These are phyloP conservation scores for Fusarium piperis DNA, from an alignment of 2,329 filamentous ascomycete species.

Conservation along the genomic window DNA sequence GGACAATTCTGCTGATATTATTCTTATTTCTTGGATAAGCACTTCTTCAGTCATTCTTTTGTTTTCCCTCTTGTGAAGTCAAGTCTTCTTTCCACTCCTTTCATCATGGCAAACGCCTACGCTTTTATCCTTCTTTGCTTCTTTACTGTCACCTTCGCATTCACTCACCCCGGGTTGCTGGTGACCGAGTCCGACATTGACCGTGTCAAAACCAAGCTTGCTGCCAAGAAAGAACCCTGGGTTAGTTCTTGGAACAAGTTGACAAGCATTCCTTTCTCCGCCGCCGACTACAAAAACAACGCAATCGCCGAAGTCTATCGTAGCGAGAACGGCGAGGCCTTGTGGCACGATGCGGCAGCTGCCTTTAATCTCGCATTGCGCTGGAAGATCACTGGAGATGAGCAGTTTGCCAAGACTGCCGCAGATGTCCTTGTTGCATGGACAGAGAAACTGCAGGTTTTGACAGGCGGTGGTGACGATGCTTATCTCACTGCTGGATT, in stretches of 20 bases:
- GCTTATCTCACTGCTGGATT: background rate
- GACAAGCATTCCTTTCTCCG: constrained; percentile 9
- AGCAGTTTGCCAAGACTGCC: background rate
- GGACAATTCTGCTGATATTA: background rate
- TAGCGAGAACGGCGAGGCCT: constrained; percentile 4
- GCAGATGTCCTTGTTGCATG: background rate
- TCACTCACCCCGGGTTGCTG: constrained; percentile 17
- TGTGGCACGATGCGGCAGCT: constrained; percentile 25
- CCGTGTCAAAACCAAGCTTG: constrained; percentile 9
- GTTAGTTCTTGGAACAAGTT: constrained; percentile 16
- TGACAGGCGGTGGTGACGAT: background rate
- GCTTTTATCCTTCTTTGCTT: background rate
- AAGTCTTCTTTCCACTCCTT: background rate
- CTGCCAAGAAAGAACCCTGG: constrained; percentile 12
- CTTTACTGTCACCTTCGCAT: background rate
- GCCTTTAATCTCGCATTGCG: constrained; percentile 14
- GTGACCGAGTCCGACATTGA: constrained; percentile 18
- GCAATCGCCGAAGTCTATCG: constrained; percentile 1
- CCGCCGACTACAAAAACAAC: background rate
- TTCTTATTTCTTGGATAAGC: background rate
- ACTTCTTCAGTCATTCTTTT: background rate
- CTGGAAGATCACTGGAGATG: background rate
- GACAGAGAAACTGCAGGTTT: background rate
- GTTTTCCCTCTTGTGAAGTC: background rate
- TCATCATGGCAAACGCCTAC: background rate